Base-by-base conservation (phyloP, 1,284 basidiomycete species). In the Pseudozyma pruni region DNA sequence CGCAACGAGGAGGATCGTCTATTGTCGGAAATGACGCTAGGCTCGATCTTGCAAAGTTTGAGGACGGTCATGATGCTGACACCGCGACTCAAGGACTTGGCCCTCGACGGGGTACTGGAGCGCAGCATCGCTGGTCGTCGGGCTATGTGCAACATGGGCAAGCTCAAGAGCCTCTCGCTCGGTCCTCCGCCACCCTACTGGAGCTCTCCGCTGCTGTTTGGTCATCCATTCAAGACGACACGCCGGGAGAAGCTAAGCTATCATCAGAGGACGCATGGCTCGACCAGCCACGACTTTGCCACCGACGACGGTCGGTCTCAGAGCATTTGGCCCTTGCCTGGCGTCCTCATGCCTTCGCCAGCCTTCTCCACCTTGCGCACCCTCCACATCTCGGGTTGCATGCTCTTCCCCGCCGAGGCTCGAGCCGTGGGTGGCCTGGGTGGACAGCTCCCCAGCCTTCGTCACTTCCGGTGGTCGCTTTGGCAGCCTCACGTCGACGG, bases 161-260 rank as follows among this genome's bases (percentile, higher is more conserved):
- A 75, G 53, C 59, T 75, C 47, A 64, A 66, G 32, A 64, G 62
- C 17, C 66, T 75, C 5, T 73, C 73, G 8, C 60, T 75, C 11
- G 73, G 73, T 9, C 73, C 73, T 34, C 73, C 71, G 4, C 73
- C 73, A 6, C 73, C 69, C 6, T 73, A 70, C 44, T 75, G 73
- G 73, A 71, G 71, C 35, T 72, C 69, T n/a, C 70, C 73, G 20
- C 52, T 75, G 3, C 57, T 70, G 11, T 69, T 75, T 14, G 66
- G 71, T 10, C 66, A 71, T 25, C 68, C 68, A 0, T 66, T 71
- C 39, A 70, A 70, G 49, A 70, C 67, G 4, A 63, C 52, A 34
- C 55, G 56, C 11, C 56, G 67, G 14, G 51, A 70, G 41, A 54
- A 54, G 31, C 38, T 60, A 20, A 53, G 44, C 49, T 70, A 70